Conservation (phyloP, 177 flowering plant genomes). For the Vitis hybrid region DNA sequence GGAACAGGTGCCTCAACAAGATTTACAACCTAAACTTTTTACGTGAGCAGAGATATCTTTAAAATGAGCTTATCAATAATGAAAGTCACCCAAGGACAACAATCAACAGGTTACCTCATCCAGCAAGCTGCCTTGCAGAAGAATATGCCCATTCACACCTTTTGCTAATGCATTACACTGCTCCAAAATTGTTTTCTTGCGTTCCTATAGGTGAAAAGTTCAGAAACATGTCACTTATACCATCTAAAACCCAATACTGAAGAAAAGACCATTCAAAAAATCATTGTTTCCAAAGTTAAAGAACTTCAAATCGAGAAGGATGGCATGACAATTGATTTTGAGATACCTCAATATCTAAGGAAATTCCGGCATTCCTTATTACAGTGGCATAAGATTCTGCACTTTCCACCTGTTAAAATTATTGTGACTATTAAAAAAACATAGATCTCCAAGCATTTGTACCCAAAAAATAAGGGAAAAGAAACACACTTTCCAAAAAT, state of each 20-base stretch:
- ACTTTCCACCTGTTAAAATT: constrained; percentile 50
- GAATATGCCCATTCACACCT: constrained; percentile 58
- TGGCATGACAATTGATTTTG: neutral
- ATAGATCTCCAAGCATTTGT: neutral
- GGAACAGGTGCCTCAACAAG: constrained; percentile 94
- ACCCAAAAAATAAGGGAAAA: neutral
- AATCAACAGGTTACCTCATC: constrained; percentile 56
- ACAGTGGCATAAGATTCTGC: constrained; percentile 66
- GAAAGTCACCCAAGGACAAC: constrained; percentile 4
- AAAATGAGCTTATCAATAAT: neutral
- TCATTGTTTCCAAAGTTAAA: neutral
- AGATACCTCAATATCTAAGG: constrained; percentile 67
- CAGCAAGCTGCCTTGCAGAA: constrained; percentile 50
- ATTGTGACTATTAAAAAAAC: neutral
- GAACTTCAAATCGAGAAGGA: neutral
- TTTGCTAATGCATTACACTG: constrained; percentile 52
- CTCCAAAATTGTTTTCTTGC: constrained; percentile 63
- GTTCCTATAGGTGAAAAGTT: constrained; percentile 46
- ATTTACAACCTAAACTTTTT: constrained; percentile 70
- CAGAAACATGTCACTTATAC: neutral
- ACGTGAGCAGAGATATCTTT: neutral
- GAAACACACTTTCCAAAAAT: neutral
- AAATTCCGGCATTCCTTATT: constrained; percentile 68
- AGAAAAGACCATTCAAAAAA: neutral
- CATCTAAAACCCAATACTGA: neutral